Evolutionary conservation across 257 asterid genomes (phyloP), one percentile per base, ranked within the genome.

Genomic region (Ilex asprella): DNA sequence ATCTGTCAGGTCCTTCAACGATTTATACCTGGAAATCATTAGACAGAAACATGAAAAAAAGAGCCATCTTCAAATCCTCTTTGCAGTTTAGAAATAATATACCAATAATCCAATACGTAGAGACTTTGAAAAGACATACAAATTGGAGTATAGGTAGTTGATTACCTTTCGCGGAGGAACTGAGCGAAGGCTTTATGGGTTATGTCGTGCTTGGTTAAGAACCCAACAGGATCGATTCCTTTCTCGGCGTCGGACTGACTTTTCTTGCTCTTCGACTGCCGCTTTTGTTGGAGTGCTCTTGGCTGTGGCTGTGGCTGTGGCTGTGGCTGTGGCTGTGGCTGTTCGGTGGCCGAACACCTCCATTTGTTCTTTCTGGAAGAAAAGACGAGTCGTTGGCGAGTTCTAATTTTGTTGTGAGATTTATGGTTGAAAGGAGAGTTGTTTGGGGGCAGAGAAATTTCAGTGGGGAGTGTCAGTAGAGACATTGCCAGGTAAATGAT

Each of bases 121-220:
- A 16, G 46, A 55, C 51, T 8, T 41, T 32, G 7, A 7, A n/a
- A 56, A 21, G 21, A 50, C 27, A 21, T 21, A 21, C 27, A 21
- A 21, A 21, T 21, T 21, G 27, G 27, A 21, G 51, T 32, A 4
- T 7, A 62, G 53, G 12, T 16, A 54, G 58, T 53, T 29, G 6
- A 55, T 69, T 59, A 91, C 99, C 99, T 86, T 63, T 92, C 96
- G 7, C 99, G 95, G 44, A 92, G 91, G 67, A 86, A 92, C 72
- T 84, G 92, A 32, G 95, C 85, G 16, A 92, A 85, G 14, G 70
- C 84, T 81, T 85, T 92, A 66, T 80, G 76, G 11, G 81, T 57
- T 70, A 92, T 86, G 14, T 80, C 95, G 61, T 82, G 78, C 70
- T 79, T 86, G 64, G 78, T 30, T 58, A 92, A 92, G 73, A 92